Evolutionary conservation across 441 rosid genomes (phyloP).

Genomic region (Eruca vesicaria): DNA sequence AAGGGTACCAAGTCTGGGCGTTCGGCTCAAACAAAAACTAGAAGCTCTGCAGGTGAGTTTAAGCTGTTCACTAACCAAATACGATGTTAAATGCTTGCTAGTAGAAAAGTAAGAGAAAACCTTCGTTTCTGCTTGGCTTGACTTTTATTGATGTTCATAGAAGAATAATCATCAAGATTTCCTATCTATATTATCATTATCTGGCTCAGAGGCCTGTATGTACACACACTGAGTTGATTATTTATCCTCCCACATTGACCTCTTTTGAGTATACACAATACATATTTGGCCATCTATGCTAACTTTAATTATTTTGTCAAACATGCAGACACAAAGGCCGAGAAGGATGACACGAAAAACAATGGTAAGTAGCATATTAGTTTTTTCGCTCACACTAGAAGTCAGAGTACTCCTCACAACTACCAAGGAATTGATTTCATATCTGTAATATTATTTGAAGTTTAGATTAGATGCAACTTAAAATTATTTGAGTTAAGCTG

Average conservation of each 20-base stretch:
- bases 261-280: background rate
- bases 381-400: background rate
- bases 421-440: constrained; percentile 4
- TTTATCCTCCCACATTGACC: background rate
- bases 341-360: constrained; percentile 81
- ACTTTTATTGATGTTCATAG: background rate
- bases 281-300: background rate
- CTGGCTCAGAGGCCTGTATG: background rate
- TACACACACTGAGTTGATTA: background rate
- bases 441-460: background rate
- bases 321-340: constrained; percentile 67
- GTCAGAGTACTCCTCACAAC: background rate
- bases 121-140: background rate
- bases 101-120: background rate
- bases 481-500: background rate
- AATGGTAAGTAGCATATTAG: constrained; percentile 45
- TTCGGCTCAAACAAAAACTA: constrained; percentile 68
- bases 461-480: background rate
- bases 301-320: constrained; percentile 2
- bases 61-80: too few relatives aligned
- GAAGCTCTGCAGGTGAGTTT: constrained; percentile 67
- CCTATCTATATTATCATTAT: background rate
- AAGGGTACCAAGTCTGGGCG: constrained; percentile 82
- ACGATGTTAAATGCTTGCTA: too few relatives aligned
- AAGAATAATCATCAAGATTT: background rate